Evolutionary conservation across 225 moss, liverwort and hornwort species (phyloP).

Genomic region (Lunularia cruciata): DNA sequence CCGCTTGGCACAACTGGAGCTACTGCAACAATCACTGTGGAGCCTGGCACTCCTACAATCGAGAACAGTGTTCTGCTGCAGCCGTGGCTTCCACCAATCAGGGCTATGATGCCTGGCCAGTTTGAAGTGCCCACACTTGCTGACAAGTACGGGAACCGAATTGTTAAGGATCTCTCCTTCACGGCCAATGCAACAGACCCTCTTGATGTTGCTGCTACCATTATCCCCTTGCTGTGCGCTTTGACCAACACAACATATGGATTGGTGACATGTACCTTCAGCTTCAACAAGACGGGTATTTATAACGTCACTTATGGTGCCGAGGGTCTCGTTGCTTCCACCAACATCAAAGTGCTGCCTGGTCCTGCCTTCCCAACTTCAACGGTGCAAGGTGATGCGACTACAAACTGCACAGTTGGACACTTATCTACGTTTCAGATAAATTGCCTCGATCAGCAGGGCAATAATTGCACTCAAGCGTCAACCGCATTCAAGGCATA

Average conservation of each 20-base stretch:
- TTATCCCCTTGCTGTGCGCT: background rate
- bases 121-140: slow-evolving; percentile 21
- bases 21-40: slow-evolving; percentile 9
- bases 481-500: slow-evolving; percentile 18
- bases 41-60: slow-evolving; percentile 12
- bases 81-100: slow-evolving; percentile 13
- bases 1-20: slow-evolving; percentile 18
- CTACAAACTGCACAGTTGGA: slow-evolving; percentile 26
- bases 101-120: background rate
- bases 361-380: slow-evolving; percentile 12
- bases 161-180: slow-evolving; percentile 21
- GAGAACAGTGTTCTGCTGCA: slow-evolving; percentile 11
- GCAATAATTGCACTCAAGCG: slow-evolving; percentile 21
- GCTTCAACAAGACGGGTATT: slow-evolving; percentile 8
- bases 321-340: background rate
- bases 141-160: slow-evolving; percentile 17
- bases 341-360: slow-evolving; percentile 4
- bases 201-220: background rate
- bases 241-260: slow-evolving; percentile 28
- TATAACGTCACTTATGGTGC: slow-evolving; percentile 23
- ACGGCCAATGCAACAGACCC: slow-evolving; percentile 13
- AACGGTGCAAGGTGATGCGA: slow-evolving; percentile 1
- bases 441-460: background rate
- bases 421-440: background rate
- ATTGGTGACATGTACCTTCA: slow-evolving; percentile 19